phyloP scores from a whole-genome alignment of 352 stramenopile genomes.

The Pythium dissotocum region DNA sequence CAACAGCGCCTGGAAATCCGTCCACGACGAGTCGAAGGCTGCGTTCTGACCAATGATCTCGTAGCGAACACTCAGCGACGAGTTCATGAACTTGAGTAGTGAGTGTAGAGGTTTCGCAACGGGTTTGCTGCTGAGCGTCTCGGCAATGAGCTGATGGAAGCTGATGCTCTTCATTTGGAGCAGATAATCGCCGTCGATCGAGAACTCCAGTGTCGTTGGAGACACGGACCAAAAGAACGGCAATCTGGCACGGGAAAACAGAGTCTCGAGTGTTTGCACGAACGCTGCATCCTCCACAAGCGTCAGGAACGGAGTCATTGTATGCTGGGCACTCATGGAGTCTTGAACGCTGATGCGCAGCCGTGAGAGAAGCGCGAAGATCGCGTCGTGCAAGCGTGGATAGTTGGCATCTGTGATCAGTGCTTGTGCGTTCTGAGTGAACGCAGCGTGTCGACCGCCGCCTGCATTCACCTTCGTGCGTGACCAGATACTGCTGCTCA shows the following conservation, averaged over 20 bases:
- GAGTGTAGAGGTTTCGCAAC: slow-evolving; percentile 40
- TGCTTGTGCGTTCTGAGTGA: slow-evolving; percentile 27
- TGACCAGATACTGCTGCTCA: slow-evolving; percentile 22
- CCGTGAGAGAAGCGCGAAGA: slow-evolving; percentile 38
- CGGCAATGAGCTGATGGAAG: slow-evolving; percentile 62
- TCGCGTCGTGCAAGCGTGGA: slow-evolving; percentile 36
- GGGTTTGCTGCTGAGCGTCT: slow-evolving; percentile 36
- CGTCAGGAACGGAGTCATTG: slow-evolving; percentile 40
- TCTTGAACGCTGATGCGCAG: slow-evolving; percentile 31
- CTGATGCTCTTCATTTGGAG: slow-evolving; percentile 38
- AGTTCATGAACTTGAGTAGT: slow-evolving; percentile 54
- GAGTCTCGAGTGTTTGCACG: slow-evolving; percentile 42
- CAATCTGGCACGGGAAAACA: slow-evolving; percentile 39
- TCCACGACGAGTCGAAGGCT: slow-evolving; percentile 50
- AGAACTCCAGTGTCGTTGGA: slow-evolving; percentile 48
- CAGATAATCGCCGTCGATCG: slow-evolving; percentile 61
- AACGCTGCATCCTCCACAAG: slow-evolving; percentile 62
- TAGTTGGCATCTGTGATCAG: slow-evolving; percentile 45
- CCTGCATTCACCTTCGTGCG: not conserved
- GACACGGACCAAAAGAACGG: slow-evolving; percentile 77
- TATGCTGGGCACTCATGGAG: slow-evolving; percentile 29
- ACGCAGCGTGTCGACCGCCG: slow-evolving; percentile 18
- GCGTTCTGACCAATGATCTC: slow-evolving; percentile 59
- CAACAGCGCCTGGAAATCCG: slow-evolving; percentile 61
- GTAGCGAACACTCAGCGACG: slow-evolving; percentile 58